These are phyloP conservation scores for Globisporangium camurandrum DNA, from an alignment of 352 stramenopile species.

Conservation along the genomic window DNA sequence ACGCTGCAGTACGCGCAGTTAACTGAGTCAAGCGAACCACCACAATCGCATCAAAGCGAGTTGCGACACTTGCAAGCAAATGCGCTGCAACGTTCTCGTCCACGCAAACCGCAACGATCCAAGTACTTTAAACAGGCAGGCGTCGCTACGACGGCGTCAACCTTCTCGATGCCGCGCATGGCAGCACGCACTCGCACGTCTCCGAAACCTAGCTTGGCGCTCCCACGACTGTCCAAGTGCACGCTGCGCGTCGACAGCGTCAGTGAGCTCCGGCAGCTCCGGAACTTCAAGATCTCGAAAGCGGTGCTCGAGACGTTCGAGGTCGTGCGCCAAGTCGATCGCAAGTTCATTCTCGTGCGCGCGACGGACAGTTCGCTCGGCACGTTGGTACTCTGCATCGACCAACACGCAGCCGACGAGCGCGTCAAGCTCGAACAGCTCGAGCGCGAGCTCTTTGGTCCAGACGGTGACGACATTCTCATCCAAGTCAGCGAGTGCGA, in stretches of 20 bases:
- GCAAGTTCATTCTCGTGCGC: slow-evolving; percentile 86
- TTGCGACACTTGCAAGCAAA: neutral
- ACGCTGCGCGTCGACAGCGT: slow-evolving; percentile 29
- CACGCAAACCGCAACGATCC: neutral
- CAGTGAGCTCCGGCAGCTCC: slow-evolving; percentile 12
- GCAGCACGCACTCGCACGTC: neutral
- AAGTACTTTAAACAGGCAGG: slow-evolving; percentile 9
- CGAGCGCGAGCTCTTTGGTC: slow-evolving; percentile 60
- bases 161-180: too few relatives aligned
- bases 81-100: neutral
- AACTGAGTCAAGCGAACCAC: too few relatives aligned
- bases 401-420: slow-evolving; percentile 90
- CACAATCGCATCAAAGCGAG: neutral
- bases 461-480: slow-evolving; percentile 33
- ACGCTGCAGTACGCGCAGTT: too few relatives aligned
- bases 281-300: slow-evolving; percentile 53
- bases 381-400: slow-evolving; percentile 68
- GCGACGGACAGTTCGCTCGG: slow-evolving; percentile 15
- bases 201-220: neutral
- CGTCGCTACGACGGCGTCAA: neutral
- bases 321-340: slow-evolving; percentile 86
- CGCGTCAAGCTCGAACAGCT: slow-evolving; percentile 80
- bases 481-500: slow-evolving; percentile 49
- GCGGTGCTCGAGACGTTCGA: slow-evolving; percentile 49
- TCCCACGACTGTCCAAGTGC: slow-evolving; percentile 11